These are phyloP conservation scores for Phytophthora vignae DNA, from an alignment of 352 stramenopile genomes.

Conservation along the genomic window DNA sequence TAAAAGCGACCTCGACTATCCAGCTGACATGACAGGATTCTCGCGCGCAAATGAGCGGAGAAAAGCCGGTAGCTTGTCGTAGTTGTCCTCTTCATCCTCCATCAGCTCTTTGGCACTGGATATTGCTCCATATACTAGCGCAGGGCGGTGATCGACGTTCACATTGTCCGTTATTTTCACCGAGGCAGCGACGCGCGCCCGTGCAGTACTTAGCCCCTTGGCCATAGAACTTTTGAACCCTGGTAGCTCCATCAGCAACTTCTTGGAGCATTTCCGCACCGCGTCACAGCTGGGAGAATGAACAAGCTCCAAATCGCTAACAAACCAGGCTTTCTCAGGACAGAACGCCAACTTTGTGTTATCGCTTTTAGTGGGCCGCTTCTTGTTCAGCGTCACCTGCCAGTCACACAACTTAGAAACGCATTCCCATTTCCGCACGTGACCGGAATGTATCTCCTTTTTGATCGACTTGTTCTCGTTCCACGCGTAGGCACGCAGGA, in stretches of 20 bases:
- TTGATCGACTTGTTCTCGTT: slow-evolving; percentile 25
- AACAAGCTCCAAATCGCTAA: not conserved
- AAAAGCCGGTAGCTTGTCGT: not conserved
- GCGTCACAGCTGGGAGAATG: slow-evolving; percentile 10
- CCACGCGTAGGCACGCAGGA: slow-evolving; percentile 6
- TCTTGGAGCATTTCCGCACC: not conserved
- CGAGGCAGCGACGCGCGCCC: not conserved
- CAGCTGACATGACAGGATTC: not conserved
- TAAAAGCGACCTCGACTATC: not conserved
- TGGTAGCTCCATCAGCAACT: not conserved
- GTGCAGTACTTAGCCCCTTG: not conserved
- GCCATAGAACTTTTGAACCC: slow-evolving; percentile 16
- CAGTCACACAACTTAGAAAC: slow-evolving; percentile 2
- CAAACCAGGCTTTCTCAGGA: slow-evolving; percentile 4
- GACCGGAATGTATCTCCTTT: not conserved
- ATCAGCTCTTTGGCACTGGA: not conserved
- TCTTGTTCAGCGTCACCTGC: slow-evolving; percentile 1
- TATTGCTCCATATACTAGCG: not conserved
- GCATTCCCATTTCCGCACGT: not conserved
- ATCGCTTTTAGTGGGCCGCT: not conserved
- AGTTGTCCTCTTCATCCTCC: not conserved
- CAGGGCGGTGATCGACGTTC: not conserved
- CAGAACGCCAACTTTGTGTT: not conserved
- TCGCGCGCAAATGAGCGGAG: not conserved
- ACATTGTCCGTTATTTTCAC: not conserved